Evolutionary conservation across 1,284 basidiomycete species (phyloP).

Genomic region (Kwoniella shivajii): DNA sequence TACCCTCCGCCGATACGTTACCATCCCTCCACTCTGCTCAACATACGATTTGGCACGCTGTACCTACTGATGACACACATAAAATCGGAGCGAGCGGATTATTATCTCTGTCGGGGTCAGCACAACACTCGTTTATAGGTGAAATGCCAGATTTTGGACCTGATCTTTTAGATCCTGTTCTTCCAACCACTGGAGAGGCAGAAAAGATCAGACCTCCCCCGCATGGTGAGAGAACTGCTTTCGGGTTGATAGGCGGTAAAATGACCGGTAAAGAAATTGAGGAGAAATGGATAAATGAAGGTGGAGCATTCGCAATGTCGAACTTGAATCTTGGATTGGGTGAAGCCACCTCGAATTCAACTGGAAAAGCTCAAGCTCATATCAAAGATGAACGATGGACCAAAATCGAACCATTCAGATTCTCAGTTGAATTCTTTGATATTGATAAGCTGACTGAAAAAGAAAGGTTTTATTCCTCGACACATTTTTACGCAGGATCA

Average conservation of each 20-base stretch:
- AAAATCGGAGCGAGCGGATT: conserved; percentile 74
- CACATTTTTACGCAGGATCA: conserved; percentile 56
- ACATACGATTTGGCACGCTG: conserved; percentile 63
- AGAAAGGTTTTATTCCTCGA: conserved; percentile 61
- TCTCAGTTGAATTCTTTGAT: conserved; percentile 89
- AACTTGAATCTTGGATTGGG: too few species aligned
- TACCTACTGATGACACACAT: conserved; percentile 73
- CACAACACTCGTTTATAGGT: background rate
- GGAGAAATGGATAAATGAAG: conserved; percentile 27
- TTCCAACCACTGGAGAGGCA: conserved; percentile 43
- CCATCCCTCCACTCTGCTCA: conserved; percentile 20
- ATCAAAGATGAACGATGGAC: conserved; percentile 43
- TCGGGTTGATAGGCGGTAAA: conserved; percentile 49
- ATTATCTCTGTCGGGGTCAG: conserved; percentile 42
- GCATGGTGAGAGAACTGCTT: conserved; percentile 51
- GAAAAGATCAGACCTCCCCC: conserved; percentile 33
- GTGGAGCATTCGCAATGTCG: conserved; percentile 14
- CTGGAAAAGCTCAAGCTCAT: background rate
- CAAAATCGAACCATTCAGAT: conserved; percentile 63
- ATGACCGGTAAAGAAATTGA: conserved; percentile 43
- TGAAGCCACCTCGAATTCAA: background rate
- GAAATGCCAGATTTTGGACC: conserved; percentile 48
- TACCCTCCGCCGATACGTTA: conserved; percentile 3
- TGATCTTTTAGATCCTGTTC: conserved; percentile 44
- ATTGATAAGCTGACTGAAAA: conserved; percentile 80